These are phyloP conservation scores for Hygrophoropsis aurantiaca DNA, from an alignment of 768 basidiomycete species.

Conservation along the genomic window DNA sequence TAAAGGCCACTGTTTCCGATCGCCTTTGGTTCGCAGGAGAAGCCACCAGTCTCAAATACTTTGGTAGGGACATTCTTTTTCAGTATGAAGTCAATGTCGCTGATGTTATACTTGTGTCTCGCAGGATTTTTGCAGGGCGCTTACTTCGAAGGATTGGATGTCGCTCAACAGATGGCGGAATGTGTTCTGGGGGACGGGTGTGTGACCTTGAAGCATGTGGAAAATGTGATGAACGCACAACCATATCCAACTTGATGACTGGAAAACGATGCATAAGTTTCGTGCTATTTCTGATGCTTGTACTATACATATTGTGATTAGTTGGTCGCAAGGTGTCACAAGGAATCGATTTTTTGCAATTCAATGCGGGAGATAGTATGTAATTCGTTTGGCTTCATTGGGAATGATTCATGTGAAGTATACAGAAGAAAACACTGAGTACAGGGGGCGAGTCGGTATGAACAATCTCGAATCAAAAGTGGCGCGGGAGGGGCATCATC, in stretches of 20 bases:
- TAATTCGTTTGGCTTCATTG: no score
- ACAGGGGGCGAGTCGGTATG: no score
- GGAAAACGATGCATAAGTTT: no score
- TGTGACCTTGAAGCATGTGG: constrained; percentile 23
- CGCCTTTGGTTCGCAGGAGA: constrained; percentile 66
- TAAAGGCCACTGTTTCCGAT: constrained; percentile 50
- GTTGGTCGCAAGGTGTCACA: no score
- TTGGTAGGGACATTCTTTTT: constrained; percentile 44
- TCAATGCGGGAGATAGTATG: no score
- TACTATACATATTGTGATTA: no score
- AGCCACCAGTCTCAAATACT: constrained; percentile 56
- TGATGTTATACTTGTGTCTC: not conserved
- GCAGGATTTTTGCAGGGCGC: constrained; percentile 59
- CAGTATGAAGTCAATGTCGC: not conserved
- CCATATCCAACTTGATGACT: constrained; percentile 25
- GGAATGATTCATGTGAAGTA: no score
- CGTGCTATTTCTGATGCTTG: no score
- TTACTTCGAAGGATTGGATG: constrained; percentile 51
- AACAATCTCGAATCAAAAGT: no score
- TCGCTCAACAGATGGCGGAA: constrained; percentile 37
- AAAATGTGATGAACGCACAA: constrained; percentile 28
- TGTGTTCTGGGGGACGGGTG: constrained; percentile 38
- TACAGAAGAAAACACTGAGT: no score
- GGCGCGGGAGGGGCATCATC: no score
- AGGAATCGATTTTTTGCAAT: no score